Percentiles rank a stretch among this genome's conserved stretches.
Conservation (phyloP, 139 green algal genomes). For the Chlamydomonas asymmetrica region DNA sequence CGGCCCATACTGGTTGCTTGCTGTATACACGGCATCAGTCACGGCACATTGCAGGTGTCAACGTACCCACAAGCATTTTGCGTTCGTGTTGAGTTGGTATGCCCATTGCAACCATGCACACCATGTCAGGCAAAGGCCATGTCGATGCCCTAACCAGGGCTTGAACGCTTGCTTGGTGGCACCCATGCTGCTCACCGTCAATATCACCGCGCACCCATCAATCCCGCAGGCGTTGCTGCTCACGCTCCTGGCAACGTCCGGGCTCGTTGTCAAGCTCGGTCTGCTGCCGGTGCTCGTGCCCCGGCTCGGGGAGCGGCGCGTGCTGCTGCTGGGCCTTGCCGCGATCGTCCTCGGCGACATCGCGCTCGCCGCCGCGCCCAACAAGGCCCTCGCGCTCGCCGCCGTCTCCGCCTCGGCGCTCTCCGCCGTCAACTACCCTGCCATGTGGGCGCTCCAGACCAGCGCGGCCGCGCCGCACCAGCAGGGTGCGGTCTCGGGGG, state of each 20-base stretch:
- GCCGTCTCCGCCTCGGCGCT: slow-evolving; percentile 49
- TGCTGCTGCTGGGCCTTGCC: slow-evolving; percentile 52
- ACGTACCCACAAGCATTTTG: no score
- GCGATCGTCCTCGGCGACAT: slow-evolving; percentile 41
- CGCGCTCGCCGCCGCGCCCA: slow-evolving; percentile 39
- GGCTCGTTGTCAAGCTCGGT: slow-evolving; percentile 70
- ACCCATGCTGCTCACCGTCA: no score
- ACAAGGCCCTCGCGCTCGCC: slow-evolving; percentile 31
- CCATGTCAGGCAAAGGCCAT: no score
- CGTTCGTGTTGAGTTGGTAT: no score
- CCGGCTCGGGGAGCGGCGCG: slow-evolving; percentile 50
- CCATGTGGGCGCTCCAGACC: slow-evolving; percentile 66
- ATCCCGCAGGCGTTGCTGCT: slow-evolving; percentile 49
- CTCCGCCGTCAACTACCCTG: slow-evolving; percentile 58
- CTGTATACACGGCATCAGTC: no score
- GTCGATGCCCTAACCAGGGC: no score
- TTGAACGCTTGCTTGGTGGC: no score
- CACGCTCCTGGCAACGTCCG: slow-evolving; percentile 53
- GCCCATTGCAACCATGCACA: no score
- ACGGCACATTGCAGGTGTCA: no score
- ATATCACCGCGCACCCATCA: no score
- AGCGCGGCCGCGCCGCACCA: slow-evolving; percentile 37
- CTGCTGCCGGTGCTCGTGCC: slow-evolving; percentile 59
- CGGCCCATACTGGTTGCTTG: no score
- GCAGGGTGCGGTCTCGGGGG: slow-evolving; percentile 56